phyloP scores from a whole-genome alignment of 139 green algal genomes.

The Coelastrella sp. region DNA sequence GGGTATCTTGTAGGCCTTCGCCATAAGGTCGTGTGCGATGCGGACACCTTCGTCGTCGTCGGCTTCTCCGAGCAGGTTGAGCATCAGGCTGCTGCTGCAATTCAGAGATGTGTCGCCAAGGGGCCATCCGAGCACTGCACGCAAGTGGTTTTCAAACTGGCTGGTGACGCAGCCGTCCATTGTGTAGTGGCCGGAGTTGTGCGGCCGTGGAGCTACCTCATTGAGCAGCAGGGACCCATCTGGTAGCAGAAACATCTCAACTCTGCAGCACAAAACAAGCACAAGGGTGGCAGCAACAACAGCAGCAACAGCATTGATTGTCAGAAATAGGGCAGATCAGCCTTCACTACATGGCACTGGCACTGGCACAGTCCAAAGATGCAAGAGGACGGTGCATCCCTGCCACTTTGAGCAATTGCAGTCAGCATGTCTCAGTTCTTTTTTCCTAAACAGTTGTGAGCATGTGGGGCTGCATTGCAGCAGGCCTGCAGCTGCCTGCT shows the following conservation, averaged over 20 bases:
- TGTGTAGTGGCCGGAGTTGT: conserved; percentile 99
- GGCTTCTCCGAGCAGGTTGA: conserved; percentile 85
- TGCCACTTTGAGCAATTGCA: too few species aligned
- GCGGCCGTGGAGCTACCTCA: conserved; percentile 95
- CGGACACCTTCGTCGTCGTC: conserved; percentile 80
- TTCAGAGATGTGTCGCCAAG: conserved; percentile 86
- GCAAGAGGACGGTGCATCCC: too few species aligned
- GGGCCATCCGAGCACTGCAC: conserved; percentile 95
- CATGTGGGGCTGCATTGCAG: not conserved
- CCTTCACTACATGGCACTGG: too few species aligned
- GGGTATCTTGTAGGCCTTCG: conserved; percentile 68
- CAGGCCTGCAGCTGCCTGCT: not conserved
- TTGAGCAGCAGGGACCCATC: conserved; percentile 92
- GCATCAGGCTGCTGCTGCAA: conserved; percentile 63
- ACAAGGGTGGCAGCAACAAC: not conserved
- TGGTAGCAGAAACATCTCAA: conserved; percentile 95
- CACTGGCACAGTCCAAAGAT: too few species aligned
- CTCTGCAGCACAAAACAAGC: conserved; percentile 55
- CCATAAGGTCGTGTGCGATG: conserved; percentile 80
- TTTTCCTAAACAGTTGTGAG: not conserved
- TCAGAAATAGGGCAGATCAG: too few species aligned
- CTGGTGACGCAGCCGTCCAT: conserved; percentile 92
- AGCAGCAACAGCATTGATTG: not conserved
- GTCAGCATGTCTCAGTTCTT: too few species aligned
- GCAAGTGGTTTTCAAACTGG: conserved; percentile 97